These are phyloP conservation scores for Rhodotorula babjevae DNA, from an alignment of 768 basidiomycete genomes.

Conservation along the genomic window DNA sequence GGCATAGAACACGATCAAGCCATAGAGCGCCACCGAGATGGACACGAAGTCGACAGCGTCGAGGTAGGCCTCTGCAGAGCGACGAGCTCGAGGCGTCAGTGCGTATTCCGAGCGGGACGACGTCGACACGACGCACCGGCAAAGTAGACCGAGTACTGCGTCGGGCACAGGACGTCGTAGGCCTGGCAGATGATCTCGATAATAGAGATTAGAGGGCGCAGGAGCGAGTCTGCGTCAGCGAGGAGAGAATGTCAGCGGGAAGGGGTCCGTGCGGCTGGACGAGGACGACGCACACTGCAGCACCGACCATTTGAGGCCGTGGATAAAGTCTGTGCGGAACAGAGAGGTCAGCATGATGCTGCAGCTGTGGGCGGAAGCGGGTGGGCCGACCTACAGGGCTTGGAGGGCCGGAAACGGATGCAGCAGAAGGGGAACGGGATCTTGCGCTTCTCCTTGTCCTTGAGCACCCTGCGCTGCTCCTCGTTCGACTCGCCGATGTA, in stretches of 20 bases:
- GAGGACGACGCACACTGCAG: conserved; percentile 65
- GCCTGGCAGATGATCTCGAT: conserved; percentile 71
- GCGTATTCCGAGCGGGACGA: too few species aligned
- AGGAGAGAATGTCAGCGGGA: neutral
- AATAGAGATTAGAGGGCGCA: conserved; percentile 37
- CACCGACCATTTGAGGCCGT: conserved; percentile 74
- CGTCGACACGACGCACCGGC: conserved; percentile 16
- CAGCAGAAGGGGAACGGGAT: conserved; percentile 64
- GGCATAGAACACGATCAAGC: conserved; percentile 74
- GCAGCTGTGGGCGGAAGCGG: neutral
- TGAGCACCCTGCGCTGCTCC: conserved; percentile 64
- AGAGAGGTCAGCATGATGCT: conserved; percentile 18
- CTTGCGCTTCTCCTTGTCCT: conserved; percentile 69
- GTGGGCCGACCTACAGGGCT: conserved; percentile 42
- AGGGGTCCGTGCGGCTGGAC: neutral
- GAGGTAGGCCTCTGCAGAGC: conserved; percentile 52
- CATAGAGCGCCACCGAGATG: conserved; percentile 84
- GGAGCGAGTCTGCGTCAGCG: neutral
- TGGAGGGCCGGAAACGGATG: conserved; percentile 24
- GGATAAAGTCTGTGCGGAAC: conserved; percentile 75
- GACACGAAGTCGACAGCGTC: conserved; percentile 71
- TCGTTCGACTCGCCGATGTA: conserved; percentile 69
- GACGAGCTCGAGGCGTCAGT: neutral
- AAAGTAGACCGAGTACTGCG: conserved; percentile 41
- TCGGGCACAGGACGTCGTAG: conserved; percentile 61